phyloP scores from a whole-genome alignment of 306 rosid genomes.

The Sphenostylis stenocarpa region DNA sequence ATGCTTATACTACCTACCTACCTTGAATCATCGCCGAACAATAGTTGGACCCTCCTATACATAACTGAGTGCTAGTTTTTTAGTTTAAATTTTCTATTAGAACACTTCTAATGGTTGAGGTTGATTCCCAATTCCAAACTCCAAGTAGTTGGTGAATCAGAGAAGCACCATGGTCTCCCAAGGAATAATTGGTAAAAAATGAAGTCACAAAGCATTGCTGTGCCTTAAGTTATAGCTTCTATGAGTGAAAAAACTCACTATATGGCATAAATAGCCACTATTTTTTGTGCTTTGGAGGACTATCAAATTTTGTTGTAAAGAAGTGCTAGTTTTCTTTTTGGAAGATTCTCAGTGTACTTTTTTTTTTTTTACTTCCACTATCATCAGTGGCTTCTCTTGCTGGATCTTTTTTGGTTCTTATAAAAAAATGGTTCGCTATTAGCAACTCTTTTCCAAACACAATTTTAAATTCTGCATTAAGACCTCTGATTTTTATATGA shows the following conservation, averaged over 20 bases:
- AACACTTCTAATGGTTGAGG: constrained; percentile 26
- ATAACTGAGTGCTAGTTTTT: constrained; percentile 16
- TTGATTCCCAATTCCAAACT: constrained; percentile 23
- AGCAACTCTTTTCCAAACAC: background rate
- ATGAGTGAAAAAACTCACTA: background rate
- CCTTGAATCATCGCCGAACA: constrained; percentile 32
- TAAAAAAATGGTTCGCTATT: background rate
- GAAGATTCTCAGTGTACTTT: constrained; percentile 10
- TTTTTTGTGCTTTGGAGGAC: background rate
- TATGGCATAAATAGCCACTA: constrained; percentile 3
- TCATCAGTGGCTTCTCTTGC: constrained; percentile 4
- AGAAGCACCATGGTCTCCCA: constrained; percentile 27
- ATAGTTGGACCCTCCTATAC: constrained; percentile 20
- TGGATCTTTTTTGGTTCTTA: background rate
- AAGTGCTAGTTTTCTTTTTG: background rate
- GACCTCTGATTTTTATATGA: background rate
- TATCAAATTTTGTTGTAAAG: constrained; percentile 1
- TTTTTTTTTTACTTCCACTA: constrained; percentile 19
- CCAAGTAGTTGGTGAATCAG: constrained; percentile 36
- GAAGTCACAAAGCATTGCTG: constrained; percentile 4
- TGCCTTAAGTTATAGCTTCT: constrained; percentile 9
- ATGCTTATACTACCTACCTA: constrained; percentile 12
- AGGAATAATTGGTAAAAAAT: constrained; percentile 13
- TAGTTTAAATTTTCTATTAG: constrained; percentile 24
- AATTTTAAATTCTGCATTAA: background rate